Evolutionary conservation across 768 basidiomycete species (phyloP), one percentile per base, ranked within the genome.

Genomic region (Pleurotus giganteus): DNA sequence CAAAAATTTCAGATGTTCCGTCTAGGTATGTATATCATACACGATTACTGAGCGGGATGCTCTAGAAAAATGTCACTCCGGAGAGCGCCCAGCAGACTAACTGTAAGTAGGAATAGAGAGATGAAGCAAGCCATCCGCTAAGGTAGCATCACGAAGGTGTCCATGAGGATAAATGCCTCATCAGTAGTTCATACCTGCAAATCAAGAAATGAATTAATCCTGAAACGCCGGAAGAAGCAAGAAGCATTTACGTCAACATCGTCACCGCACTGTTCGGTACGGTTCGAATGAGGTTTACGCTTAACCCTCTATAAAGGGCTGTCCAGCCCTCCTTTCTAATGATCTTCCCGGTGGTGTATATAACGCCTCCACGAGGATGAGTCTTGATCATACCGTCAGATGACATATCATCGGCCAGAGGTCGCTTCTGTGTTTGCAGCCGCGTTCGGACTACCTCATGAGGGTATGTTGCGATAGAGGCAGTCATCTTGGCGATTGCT

Each of bases 391-490:
- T 82, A 23, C 83, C 82, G 50, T 84, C 81, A 12, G 83, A 84
- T 3, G 81, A 81, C 60, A 80, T 63, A 59, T 79, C 79, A 60
- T 79, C 79, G 41, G 79, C 75, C 45, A 89, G 74, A 42, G 84
- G 87, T 49, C 83, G 81, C 55, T 82, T 78, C 61, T 87, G 84
- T 3, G 96, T 95, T 70, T 99, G 97, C 45, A 98, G 72, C 4
- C 96, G 84, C n/a, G 97, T 98, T n/a, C 97, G 89, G 31, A 99
- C 80, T 41, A 99, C 97, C 70, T 99, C 97, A 71, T 99, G 97
- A 1, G 97, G 97, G 68, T 99, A 99, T 29, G 97, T 98, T 32
- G 88, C 90, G 17, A 98, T 74, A 15, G 94, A 94, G 6, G 97
- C 97, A 1, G 91, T 86, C 91, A 98, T 97, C 69, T 99, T 99